Evolutionary conservation across 2,329 filamentous ascomycete genomes (phyloP), one percentile per base, ranked within the genome.

Genomic region (Huntiella decipiens): DNA sequence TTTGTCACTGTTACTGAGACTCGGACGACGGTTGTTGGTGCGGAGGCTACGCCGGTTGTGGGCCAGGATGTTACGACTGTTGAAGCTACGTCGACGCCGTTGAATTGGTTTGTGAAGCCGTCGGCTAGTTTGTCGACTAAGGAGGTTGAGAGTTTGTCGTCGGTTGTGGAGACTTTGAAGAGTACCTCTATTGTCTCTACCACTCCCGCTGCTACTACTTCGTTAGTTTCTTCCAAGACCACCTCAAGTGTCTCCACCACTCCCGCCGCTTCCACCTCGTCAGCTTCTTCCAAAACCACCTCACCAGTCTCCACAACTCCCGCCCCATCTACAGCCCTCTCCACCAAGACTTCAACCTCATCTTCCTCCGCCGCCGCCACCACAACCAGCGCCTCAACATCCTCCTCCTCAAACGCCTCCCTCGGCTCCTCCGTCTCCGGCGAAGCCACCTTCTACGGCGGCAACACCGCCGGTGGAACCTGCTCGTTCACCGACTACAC

Each of bases 401-500:
- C 38, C 10, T 15, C 44, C n/a, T 15, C 15, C 11, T 22, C 8
- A 11, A n/a, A 32, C 5, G 12, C 22, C 6, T 22, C 34, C 17
- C 33, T 49, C 28, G 39, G 36, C n/a, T 32, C 28, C 39, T 13
- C 44, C 3, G 36, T 34, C 2, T 34, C 11, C 12, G 47, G 47
- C n/a, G 17, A 39, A 31, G 40, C 56, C 2, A 73, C 71, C 40
- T 71, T 63, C 52, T 74, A 74, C 54, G 66, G 67, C 31, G 70
- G 72, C 28, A 71, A 74, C 55, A 56, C 74, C 2, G 57, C 60
- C 4, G 75, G 75, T 35, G 77, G 77, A 51, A 67, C 66, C 49
- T 82, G 77, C 60, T 73, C 70, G 10, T 79, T 81, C 63, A 63
- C 65, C 5, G 71, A 66, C 43, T 79, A 79, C 61, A 75, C 67